Evolutionary conservation across 2,329 filamentous ascomycete genomes (phyloP).

Genomic region (Colletotrichum tropicicola): DNA sequence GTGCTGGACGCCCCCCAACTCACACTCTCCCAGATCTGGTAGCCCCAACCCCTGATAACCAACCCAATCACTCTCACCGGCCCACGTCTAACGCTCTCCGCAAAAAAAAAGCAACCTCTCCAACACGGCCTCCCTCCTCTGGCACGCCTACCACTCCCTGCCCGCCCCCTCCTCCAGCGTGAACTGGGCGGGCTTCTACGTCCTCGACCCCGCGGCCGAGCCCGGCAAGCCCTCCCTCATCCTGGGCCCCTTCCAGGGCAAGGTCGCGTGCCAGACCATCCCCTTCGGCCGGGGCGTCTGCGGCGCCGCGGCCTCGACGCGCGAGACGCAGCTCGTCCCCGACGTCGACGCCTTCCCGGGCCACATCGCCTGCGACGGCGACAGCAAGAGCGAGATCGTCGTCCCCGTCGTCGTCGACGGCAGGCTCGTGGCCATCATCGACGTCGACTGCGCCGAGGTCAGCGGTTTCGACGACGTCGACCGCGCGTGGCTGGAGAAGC

Average conservation of each 20-base stretch:
- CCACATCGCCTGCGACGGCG: conserved; percentile 84
- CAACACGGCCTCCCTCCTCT: conserved; percentile 79
- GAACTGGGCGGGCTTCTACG: conserved; percentile 87
- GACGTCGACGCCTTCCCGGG: conserved; percentile 81
- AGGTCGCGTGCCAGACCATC: conserved; percentile 83
- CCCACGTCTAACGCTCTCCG: background rate
- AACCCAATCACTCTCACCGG: background rate
- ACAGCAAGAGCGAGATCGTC: conserved; percentile 82
- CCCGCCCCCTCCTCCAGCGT: conserved; percentile 71
- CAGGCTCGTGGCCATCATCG: conserved; percentile 77
- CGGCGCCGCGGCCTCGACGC: conserved; percentile 70
- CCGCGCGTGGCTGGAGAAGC: conserved; percentile 68
- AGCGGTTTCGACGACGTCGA: conserved; percentile 77
- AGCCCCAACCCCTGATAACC: conserved; percentile 24
- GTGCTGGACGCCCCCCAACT: too few species aligned
- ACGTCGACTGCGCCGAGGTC: conserved; percentile 77
- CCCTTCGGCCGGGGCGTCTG: conserved; percentile 79
- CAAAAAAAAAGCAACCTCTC: conserved; percentile 74
- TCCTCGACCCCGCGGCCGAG: conserved; percentile 60
- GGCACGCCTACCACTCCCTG: conserved; percentile 82
- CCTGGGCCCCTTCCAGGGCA: conserved; percentile 82
- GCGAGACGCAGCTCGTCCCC: conserved; percentile 70
- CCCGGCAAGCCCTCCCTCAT: conserved; percentile 64
- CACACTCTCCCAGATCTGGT: conserved; percentile 48
- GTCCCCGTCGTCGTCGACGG: conserved; percentile 69